Evolutionary conservation across 148 eudicot species (phyloP).

Genomic region (Vaccinium darrowii): DNA sequence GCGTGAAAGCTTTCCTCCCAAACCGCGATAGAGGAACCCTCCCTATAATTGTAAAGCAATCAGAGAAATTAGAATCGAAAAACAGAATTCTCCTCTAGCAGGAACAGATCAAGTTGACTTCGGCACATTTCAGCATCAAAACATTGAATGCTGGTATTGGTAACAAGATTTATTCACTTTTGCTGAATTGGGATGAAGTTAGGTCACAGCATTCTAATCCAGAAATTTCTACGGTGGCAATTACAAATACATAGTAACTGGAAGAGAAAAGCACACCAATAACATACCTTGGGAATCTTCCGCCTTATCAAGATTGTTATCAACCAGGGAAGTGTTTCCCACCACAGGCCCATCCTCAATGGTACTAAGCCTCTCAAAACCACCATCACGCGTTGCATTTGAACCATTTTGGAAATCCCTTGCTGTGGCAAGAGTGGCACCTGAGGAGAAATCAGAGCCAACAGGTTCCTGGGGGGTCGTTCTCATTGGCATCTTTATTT

Average conservation of each 20-base stretch:
- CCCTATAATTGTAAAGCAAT: constrained; percentile 37
- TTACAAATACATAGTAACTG: background rate
- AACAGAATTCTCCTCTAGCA: background rate
- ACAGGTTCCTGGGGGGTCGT: constrained; percentile 51
- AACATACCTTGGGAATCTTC: constrained; percentile 66
- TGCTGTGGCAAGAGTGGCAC: constrained; percentile 41
- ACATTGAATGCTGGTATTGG: background rate
- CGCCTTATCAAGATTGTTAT: constrained; percentile 48
- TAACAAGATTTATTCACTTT: background rate
- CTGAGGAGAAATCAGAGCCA: constrained; percentile 67
- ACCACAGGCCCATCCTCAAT: constrained; percentile 47
- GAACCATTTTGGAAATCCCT: constrained; percentile 41
- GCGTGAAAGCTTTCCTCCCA: constrained; percentile 49
- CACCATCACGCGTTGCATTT: constrained; percentile 28
- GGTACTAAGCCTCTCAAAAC: constrained; percentile 30
- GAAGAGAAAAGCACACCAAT: constrained; percentile 1
- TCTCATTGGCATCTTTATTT: constrained; percentile 42
- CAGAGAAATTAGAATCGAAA: constrained; percentile 11
- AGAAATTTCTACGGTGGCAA: background rate
- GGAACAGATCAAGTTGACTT: background rate
- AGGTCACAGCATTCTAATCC: background rate
- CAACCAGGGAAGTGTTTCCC: constrained; percentile 41
- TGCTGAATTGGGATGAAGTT: background rate
- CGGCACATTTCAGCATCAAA: background rate
- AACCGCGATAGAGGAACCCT: constrained; percentile 43